Base-by-base conservation (phyloP, 305 asterid genomes). In the Fraxinus nigra region DNA sequence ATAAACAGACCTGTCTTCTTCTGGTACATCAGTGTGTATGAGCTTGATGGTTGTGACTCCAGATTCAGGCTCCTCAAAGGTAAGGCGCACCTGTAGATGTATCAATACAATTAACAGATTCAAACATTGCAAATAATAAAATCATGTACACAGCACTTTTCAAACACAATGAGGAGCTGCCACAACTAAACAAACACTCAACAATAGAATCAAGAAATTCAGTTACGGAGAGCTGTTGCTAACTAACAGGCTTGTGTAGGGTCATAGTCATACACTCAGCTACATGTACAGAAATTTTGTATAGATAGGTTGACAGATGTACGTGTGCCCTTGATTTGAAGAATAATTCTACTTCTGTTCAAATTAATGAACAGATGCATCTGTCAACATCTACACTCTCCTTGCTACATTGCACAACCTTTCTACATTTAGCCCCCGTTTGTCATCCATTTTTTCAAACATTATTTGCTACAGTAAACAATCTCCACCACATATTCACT, bases 31-130 rank as follows among this genome's bases (percentile, higher is more conserved):
- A 37, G 87, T 84, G 83, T 96, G 99, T 13, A 91, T 86, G 77
- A 96, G 91, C 84, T 92, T 94, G 20, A 94, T 88, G 22, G 89
- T 78, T 0, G 99, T 94, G 63, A 93, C 40, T 9, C 98, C 98
- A 37, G 98, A 84, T 86, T 93, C 97, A 26, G 98, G 98, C 89
- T 96, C 99, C 0, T 96, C 98, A 80, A 94, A 88, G 13, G 88
- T 78, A 69, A 96, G 91, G 1, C 95, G 92, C 79, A 94, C 98
- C 98, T 96, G 79, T 13, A 13, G 16, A 43, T 16, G 5, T 43
- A 43, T 11, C 54, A 3, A 48, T 48, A 48, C 59, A 14, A 48
- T 14, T 11, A 48, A 48, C 79, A 18, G 3, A n/a, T 16, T 56
- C 28, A 56, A 56, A 56, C 67, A 16, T 18, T 5, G 67, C 10